These are phyloP conservation scores for Scalesia atractyloides DNA, from an alignment of 129 eudicot genomes.

Conservation along the genomic window DNA sequence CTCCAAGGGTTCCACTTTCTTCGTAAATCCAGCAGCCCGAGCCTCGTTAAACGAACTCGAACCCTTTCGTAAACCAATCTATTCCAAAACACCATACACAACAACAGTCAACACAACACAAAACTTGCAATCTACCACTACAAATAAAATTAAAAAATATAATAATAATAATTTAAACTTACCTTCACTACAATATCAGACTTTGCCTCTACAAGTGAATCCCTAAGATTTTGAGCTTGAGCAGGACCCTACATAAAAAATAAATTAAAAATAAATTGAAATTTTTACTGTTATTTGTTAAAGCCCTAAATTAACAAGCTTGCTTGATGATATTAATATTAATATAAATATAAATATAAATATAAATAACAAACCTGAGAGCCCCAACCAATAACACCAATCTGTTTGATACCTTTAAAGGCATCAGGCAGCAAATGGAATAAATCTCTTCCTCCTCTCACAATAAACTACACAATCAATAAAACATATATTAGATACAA, in stretches of 20 bases:
- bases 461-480: constrained; percentile 62
- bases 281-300: too few species aligned
- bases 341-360: too few species aligned
- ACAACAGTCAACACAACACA: not conserved
- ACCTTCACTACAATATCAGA: constrained; percentile 95
- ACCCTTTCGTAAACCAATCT: constrained; percentile 96
- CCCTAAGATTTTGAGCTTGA: constrained; percentile 94
- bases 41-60: constrained; percentile 92
- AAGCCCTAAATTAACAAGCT: too few species aligned
- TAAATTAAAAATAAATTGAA: too few species aligned
- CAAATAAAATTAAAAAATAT: not conserved
- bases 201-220: constrained; percentile 80
- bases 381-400: constrained; percentile 98
- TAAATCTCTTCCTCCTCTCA: constrained; percentile 92
- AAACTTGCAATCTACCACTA: not conserved
- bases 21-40: constrained; percentile 93
- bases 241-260: constrained; percentile 78
- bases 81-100: not conserved
- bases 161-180: not conserved
- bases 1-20: constrained; percentile 94
- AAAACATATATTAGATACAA: not conserved
- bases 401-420: constrained; percentile 87
- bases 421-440: constrained; percentile 82
- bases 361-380: constrained; percentile 60
- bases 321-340: too few species aligned